Evolutionary conservation across 257 asterid genomes (phyloP).

Genomic region (Solanum etuberosum): DNA sequence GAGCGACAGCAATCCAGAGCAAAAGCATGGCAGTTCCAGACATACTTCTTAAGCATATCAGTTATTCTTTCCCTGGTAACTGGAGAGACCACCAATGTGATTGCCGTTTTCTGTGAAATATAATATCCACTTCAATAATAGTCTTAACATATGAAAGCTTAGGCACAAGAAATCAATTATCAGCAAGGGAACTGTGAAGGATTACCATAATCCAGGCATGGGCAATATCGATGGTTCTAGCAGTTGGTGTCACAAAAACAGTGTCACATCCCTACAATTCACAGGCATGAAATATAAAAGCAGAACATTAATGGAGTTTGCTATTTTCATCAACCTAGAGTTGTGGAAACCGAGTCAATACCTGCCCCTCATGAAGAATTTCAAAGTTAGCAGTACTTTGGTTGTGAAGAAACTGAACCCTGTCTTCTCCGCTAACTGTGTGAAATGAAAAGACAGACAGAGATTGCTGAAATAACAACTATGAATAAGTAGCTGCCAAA

Average conservation of each 20-base stretch:
- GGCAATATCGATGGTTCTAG: constrained; percentile 88
- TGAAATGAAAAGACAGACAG: constrained; percentile 11
- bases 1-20: background rate
- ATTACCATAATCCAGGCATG: constrained; percentile 88
- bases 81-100: constrained; percentile 76
- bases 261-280: constrained; percentile 81
- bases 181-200: constrained; percentile 11
- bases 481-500: background rate
- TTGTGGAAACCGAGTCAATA: constrained; percentile 15
- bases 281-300: constrained; percentile 1
- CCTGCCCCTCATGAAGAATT: constrained; percentile 83
- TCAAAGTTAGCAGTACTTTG: constrained; percentile 96
- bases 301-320: background rate
- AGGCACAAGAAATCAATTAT: background rate
- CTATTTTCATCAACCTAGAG: background rate
- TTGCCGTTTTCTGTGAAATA: constrained; percentile 73
- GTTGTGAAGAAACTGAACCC: constrained; percentile 87
- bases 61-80: constrained; percentile 53
- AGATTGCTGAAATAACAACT: background rate
- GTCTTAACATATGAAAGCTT: background rate
- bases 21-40: background rate
- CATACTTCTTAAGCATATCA: constrained; percentile 80
- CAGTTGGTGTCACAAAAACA: constrained; percentile 91
- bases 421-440: constrained; percentile 90
- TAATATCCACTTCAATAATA: background rate